Evolutionary conservation across 345 rosid species (phyloP).

Genomic region (Pistacia vera): DNA sequence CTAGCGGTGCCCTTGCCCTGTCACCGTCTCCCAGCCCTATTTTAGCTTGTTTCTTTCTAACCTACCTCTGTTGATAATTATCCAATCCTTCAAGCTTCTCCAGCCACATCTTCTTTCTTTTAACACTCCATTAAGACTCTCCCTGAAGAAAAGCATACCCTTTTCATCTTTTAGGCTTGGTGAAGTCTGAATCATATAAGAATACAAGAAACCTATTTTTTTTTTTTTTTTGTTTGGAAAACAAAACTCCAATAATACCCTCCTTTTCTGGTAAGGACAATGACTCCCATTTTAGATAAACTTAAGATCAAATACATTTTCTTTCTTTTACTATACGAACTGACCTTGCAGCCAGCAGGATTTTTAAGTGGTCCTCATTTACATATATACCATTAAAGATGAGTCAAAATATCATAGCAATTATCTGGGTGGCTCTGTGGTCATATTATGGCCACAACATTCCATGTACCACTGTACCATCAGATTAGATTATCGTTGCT

Average conservation of each 20-base stretch:
- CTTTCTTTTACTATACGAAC: slow-evolving; percentile 2
- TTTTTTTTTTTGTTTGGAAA: no score
- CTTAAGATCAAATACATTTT: not conserved
- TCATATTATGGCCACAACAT: slow-evolving; percentile 31
- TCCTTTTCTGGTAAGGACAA: slow-evolving; percentile 20
- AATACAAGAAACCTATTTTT: slow-evolving; percentile 16
- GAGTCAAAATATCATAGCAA: slow-evolving; percentile 15
- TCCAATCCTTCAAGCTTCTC: slow-evolving; percentile 14
- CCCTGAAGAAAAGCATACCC: not conserved
- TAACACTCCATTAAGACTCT: not conserved
- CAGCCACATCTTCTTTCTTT: slow-evolving; percentile 17
- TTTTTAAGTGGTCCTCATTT: slow-evolving; percentile 16
- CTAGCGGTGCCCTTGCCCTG: slow-evolving; percentile 54
- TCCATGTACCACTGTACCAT: not conserved
- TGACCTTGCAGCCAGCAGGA: not conserved
- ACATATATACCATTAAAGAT: no score
- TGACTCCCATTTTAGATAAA: slow-evolving; percentile 13
- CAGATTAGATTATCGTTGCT: slow-evolving; percentile 1
- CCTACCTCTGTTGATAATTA: slow-evolving; percentile 23
- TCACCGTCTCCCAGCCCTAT: slow-evolving; percentile 45
- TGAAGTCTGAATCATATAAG: slow-evolving; percentile 29
- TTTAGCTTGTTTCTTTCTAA: slow-evolving; percentile 26
- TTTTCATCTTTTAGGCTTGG: slow-evolving; percentile 24
- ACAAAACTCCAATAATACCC: not conserved
- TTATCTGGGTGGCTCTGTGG: slow-evolving; percentile 24